A percentile compares a stretch with the other conserved stretches of the same genome.
phyloP scores from a whole-genome alignment of 768 basidiomycete genomes.

The Lentinula lateritia region DNA sequence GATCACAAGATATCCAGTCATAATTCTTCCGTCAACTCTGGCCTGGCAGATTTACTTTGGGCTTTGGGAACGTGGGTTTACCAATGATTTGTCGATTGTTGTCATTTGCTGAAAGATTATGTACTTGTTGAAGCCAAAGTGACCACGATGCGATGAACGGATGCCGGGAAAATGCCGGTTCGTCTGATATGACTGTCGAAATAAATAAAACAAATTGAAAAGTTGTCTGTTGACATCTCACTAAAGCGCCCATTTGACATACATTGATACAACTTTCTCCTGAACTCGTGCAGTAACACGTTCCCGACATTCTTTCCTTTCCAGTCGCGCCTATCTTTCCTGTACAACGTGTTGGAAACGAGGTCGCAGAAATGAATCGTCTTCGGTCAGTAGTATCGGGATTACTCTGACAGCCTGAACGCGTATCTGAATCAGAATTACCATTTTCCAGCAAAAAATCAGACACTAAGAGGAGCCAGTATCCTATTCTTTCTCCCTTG shows the following conservation, averaged over 20 bases:
- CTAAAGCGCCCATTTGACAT: neutral
- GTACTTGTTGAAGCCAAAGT: no score
- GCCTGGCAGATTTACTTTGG: no score
- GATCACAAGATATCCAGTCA: no score
- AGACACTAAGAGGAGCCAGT: constrained; percentile 51
- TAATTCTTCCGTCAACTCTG: no score
- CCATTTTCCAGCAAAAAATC: constrained; percentile 62
- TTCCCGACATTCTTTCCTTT: constrained; percentile 40
- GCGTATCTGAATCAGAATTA: constrained; percentile 13
- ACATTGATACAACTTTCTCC: neutral
- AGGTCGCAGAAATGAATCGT: constrained; percentile 63
- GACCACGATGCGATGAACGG: no score
- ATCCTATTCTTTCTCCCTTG: constrained; percentile 25
- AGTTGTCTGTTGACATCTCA: neutral
- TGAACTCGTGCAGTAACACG: constrained; percentile 72
- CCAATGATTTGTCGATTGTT: no score
- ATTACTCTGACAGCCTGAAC: neutral
- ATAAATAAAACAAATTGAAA: neutral
- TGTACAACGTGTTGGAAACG: constrained; percentile 66
- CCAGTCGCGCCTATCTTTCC: constrained; percentile 17
- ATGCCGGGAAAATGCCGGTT: no score
- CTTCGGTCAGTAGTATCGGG: constrained; percentile 59
- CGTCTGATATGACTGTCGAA: no score
- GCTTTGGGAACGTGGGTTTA: no score
- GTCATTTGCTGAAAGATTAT: no score